Evolutionary conservation across 768 basidiomycete genomes (phyloP).

Genomic region (Podaxis sp.): DNA sequence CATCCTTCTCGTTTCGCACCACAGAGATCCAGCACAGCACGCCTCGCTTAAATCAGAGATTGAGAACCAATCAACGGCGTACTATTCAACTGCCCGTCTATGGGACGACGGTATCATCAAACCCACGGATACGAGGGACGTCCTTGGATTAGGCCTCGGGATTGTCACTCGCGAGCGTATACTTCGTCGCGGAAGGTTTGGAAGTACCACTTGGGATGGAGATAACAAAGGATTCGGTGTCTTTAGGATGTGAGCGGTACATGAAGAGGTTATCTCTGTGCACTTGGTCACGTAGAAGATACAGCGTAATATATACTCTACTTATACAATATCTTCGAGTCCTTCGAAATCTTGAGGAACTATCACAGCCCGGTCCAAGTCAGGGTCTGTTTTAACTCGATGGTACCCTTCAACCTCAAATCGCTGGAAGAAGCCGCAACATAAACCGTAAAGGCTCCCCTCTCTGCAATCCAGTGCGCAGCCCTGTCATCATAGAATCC

Average conservation of each 20-base stretch:
- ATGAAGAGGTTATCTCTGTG: not conserved
- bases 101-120: conserved; percentile 94
- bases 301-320: not conserved
- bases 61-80: conserved; percentile 81
- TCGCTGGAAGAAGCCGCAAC: conserved; percentile 44
- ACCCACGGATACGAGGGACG: conserved; percentile 84
- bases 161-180: conserved; percentile 53
- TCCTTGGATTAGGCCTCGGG: conserved; percentile 82
- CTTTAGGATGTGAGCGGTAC: conserved; percentile 72
- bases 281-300: not conserved
- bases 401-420: conserved; percentile 29
- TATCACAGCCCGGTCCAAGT: conserved; percentile 39
- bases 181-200: conserved; percentile 8
- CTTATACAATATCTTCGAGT: not conserved
- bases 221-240: conserved; percentile 75
- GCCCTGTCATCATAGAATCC: conserved; percentile 44
- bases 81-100: conserved; percentile 87
- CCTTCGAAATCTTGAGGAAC: not conserved
- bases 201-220: conserved; percentile 66
- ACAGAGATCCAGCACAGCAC: conserved; percentile 78
- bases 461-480: conserved; percentile 42
- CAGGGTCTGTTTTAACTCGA: conserved; percentile 29
- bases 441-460: conserved; percentile 39
- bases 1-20: not conserved
- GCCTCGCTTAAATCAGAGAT: conserved; percentile 73